Percentiles rank a stretch among this genome's conserved stretches.
Conservation (phyloP, 306 rosid species). For the Carpinus fangiana region DNA sequence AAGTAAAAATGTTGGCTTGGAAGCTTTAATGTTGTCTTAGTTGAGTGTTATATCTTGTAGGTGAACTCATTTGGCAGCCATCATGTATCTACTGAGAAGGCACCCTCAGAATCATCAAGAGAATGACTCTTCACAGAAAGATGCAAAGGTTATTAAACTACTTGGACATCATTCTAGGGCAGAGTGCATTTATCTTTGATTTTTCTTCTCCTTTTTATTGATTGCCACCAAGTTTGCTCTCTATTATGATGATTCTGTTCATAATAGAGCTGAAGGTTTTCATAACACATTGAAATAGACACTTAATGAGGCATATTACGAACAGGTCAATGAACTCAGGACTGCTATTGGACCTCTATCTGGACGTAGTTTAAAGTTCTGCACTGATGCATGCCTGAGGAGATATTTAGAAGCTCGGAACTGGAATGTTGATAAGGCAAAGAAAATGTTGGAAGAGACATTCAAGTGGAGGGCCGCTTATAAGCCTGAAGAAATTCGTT, state of each 20-base stretch:
- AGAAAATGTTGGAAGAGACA: constrained; percentile 82
- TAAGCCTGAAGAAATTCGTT: constrained; percentile 88
- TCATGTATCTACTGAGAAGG: constrained; percentile 64
- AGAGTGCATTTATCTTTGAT: neutral
- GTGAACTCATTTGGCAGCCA: constrained; percentile 31
- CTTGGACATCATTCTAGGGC: neutral
- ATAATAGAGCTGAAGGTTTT: neutral
- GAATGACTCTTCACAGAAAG: constrained; percentile 49
- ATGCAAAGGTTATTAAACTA: constrained; percentile 52
- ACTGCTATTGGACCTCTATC: constrained; percentile 60
- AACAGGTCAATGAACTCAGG: constrained; percentile 73
- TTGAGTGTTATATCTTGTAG: constrained; percentile 30
- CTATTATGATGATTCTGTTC: neutral
- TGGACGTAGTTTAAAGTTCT: constrained; percentile 67
- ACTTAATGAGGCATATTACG: constrained; percentile 1
- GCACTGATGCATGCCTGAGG: constrained; percentile 70
- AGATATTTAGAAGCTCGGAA: constrained; percentile 80
- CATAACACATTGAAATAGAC: neutral
- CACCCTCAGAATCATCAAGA: constrained; percentile 49
- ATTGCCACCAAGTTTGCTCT: neutral
- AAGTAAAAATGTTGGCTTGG: neutral
- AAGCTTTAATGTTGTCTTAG: constrained; percentile 13
- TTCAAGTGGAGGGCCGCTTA: constrained; percentile 80
- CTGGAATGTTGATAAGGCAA: constrained; percentile 78
- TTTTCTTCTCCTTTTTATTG: neutral